Percentiles rank a stretch among this genome's conserved stretches.
phyloP scores from a whole-genome alignment of 805 yeast species.

The Cyberlindnera meyerae region DNA sequence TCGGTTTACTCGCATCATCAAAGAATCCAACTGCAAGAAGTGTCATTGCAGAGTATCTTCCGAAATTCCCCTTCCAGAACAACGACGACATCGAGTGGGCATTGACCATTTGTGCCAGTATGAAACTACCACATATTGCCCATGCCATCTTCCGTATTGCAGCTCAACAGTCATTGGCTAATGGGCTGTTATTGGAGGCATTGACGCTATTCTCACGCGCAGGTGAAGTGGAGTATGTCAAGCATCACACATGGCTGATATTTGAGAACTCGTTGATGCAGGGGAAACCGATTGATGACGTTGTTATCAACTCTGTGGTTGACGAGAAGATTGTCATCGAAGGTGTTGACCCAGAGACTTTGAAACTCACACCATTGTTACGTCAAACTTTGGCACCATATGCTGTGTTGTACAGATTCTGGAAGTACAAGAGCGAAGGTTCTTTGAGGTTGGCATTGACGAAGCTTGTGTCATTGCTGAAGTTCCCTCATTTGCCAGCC shows the following conservation, averaged over 20 bases:
- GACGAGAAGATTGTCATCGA: slow-evolving; percentile 30
- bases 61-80: slow-evolving; percentile 54
- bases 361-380: slow-evolving; percentile 47
- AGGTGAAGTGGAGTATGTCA: slow-evolving; percentile 47
- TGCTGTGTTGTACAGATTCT: slow-evolving; percentile 53
- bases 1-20: slow-evolving; percentile 53
- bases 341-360: slow-evolving; percentile 21
- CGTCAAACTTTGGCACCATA: slow-evolving; percentile 70
- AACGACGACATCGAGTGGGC: slow-evolving; percentile 82
- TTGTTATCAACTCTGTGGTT: slow-evolving; percentile 47
- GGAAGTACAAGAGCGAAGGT: slow-evolving; percentile 29
- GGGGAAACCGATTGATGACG: slow-evolving; percentile 52
- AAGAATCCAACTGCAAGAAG: slow-evolving; percentile 39
- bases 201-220: slow-evolving; percentile 60
- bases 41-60: slow-evolving; percentile 53
- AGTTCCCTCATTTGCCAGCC: slow-evolving; percentile 49
- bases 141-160: slow-evolving; percentile 41
- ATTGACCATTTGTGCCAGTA: slow-evolving; percentile 63
- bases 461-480: slow-evolving; percentile 36
- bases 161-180: slow-evolving; percentile 23
- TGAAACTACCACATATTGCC: slow-evolving; percentile 56
- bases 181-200: slow-evolving; percentile 46
- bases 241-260: slow-evolving; percentile 52
- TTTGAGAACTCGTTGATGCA: slow-evolving; percentile 55
- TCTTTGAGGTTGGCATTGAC: slow-evolving; percentile 27